Conservation (phyloP, 495 filamentous ascomycete genomes). For the Daldinia bambusicola region DNA sequence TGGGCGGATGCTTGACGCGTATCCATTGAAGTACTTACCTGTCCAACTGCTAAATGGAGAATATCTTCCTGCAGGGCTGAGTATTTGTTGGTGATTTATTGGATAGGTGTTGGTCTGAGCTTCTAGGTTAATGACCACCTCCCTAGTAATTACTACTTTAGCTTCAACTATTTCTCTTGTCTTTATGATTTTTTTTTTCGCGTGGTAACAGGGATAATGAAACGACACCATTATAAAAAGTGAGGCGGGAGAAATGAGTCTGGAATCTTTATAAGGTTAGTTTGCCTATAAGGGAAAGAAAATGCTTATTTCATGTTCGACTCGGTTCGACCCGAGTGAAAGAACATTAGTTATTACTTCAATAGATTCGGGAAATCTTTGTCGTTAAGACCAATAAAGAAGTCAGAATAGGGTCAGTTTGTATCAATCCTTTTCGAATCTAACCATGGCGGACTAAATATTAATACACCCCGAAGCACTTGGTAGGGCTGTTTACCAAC, state of each 20-base stretch:
- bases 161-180: conserved; percentile 13
- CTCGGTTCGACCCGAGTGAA: conserved; percentile 1
- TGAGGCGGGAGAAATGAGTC: conserved; percentile 42
- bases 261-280: conserved; percentile 5
- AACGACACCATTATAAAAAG: conserved; percentile 39
- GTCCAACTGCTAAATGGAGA: conserved; percentile 2
- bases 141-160: conserved; percentile 3
- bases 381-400: conserved; percentile 3
- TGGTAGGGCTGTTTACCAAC: conserved; percentile 2
- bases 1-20: not conserved
- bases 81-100: conserved; percentile 8
- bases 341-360: not conserved
- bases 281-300: not conserved
- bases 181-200: conserved; percentile 5
- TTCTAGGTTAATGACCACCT: not conserved
- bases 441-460: conserved; percentile 23
- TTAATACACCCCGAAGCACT: conserved; percentile 19
- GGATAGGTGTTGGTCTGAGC: conserved; percentile 41
- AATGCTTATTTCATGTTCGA: conserved; percentile 7
- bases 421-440: conserved; percentile 26
- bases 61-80: conserved; percentile 17
- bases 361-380: not conserved
- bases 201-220: conserved; percentile 44
- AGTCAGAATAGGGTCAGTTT: not conserved
- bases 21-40: not conserved